Percentiles rank a stretch among this genome's conserved stretches.
Conservation (phyloP, 2,329 filamentous ascomycete species). For the Microcyclosporella mali region DNA sequence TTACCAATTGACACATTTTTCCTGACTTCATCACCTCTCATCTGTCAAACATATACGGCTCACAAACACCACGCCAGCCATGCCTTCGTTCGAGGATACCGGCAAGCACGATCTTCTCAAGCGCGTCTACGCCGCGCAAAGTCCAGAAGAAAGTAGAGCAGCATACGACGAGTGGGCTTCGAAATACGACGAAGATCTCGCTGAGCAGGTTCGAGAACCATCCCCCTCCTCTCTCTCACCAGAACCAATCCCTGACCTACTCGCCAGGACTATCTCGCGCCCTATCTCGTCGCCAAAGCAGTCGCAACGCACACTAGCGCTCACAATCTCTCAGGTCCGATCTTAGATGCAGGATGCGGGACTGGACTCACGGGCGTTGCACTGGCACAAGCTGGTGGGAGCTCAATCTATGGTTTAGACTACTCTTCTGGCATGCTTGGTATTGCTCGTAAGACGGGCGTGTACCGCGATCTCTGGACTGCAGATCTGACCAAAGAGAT, state of each 20-base stretch:
- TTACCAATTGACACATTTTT: too few species aligned
- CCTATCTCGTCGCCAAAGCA: neutral
- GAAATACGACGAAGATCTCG: constrained; percentile 11
- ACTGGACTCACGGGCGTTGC: constrained; percentile 12
- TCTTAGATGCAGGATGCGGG: constrained; percentile 16
- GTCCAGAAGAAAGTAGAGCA: neutral
- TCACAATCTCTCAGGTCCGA: neutral
- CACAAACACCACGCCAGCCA: too few species aligned
- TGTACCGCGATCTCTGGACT: constrained; percentile 10
- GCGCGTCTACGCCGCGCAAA: neutral
- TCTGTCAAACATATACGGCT: too few species aligned
- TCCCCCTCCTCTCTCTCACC: too few species aligned
- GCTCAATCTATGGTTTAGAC: constrained; percentile 6
- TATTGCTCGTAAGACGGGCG: constrained; percentile 5
- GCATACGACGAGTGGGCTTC: constrained; percentile 15
- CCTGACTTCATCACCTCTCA: too few species aligned
- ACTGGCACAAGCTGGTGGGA: neutral
- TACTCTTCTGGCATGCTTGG: constrained; percentile 11
- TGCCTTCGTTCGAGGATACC: neutral
- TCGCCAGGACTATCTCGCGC: neutral
- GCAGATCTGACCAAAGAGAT: constrained; percentile 13
- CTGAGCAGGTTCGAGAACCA: too few species aligned
- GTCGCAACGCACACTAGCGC: neutral
- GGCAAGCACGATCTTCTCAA: neutral
- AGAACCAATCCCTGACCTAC: too few species aligned